Base-by-base conservation (phyloP, 1,139 yeast species). In the Geotrichum klebahnii region DNA sequence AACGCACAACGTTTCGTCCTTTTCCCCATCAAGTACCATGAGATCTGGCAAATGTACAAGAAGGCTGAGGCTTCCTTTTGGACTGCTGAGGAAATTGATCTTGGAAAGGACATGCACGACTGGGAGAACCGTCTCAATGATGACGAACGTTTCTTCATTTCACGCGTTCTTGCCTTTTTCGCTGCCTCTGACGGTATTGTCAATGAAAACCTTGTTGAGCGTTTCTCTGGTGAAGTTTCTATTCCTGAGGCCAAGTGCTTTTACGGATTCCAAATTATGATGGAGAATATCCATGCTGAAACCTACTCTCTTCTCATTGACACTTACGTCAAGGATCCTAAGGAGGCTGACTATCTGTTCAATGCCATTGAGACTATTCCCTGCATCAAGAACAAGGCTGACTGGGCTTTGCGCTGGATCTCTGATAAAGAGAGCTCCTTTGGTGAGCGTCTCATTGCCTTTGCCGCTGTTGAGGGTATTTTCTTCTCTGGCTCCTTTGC, bases 221-320 rank as follows among this genome's bases (percentile, higher is more conserved):
- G 95, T 67, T 92, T 92, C 74, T 84, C 95, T 53, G 95, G 96
- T 58, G 97, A 94, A 74, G 96, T 92, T 55, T 97, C 90, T 73
- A 76, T 85, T 59, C 95, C 98, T 53, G 99, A 92, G 76, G 98
- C 97, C 62, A 90, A 92, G 72, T 89, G 97, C 71, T 92, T 92
- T 77, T 92, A 92, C 69, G 98, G 98, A 50, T 92, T 92, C 84
- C 97, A 92, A 75, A 92, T 92, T 71, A 92, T 94, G 95, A 98
- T 90, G 92, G 97, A 94, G 74, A 94, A 92, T 77, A 92, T 92
- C 65, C 98, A 92, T 73, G 83, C 96, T 31, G 98, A 92, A 75
- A 92, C 97, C 44, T 92, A 94, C 75, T 90, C 97, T 12, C 76
- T 92, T 61, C 79, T 92, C 66, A 87, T 92, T 63, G 98, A 92